phyloP scores from a whole-genome alignment of 169 alveolate genomes.

The Cryptosporidium sp. region DNA sequence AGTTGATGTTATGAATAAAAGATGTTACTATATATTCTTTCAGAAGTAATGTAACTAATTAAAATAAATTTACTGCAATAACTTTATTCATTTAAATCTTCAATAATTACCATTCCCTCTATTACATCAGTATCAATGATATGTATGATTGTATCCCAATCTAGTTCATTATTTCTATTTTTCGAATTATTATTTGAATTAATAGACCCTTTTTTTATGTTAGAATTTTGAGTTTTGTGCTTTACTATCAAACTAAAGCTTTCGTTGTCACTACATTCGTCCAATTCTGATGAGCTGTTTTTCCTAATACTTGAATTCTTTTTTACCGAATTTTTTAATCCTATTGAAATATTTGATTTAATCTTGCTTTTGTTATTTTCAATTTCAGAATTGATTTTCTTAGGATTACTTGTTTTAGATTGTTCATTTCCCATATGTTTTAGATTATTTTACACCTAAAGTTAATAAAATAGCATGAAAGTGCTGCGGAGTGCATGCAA shows the following conservation, averaged over 20 bases:
- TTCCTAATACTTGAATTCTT: background rate
- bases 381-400: background rate
- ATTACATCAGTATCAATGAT: slow-evolving; percentile 6
- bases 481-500: background rate
- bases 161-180: slow-evolving; percentile 19
- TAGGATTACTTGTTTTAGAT: slow-evolving; percentile 5
- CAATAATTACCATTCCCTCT: slow-evolving; percentile 60
- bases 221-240: slow-evolving; percentile 49
- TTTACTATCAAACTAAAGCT: slow-evolving; percentile 53
- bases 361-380: slow-evolving; percentile 8
- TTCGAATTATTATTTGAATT: background rate
- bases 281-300: slow-evolving; percentile 19
- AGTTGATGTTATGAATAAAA: too few species aligned
- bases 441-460: background rate
- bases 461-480: background rate
- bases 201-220: slow-evolving; percentile 9
- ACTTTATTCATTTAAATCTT: slow-evolving; percentile 4
- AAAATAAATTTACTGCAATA: background rate
- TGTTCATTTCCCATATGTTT: slow-evolving; percentile 20
- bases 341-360: slow-evolving; percentile 1
- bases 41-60: too few species aligned
- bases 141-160: slow-evolving; percentile 36
- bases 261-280: slow-evolving; percentile 32
- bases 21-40: too few species aligned
- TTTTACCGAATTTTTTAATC: background rate